Evolutionary conservation across 1,284 basidiomycete genomes (phyloP), one percentile per base, ranked within the genome.

Genomic region (Boletus subluridellus): DNA sequence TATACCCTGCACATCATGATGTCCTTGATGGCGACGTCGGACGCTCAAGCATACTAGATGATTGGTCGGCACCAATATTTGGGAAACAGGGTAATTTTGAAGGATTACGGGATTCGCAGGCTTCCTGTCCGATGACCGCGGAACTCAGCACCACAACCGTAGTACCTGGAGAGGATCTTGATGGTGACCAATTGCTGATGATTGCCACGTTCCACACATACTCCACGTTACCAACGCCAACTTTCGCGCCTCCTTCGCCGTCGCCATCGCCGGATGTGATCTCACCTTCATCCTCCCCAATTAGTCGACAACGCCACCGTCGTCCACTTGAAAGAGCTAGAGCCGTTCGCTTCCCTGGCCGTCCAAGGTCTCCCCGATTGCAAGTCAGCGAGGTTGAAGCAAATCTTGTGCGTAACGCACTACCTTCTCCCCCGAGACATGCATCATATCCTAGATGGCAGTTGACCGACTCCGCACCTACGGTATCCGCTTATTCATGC

Each of bases 251-350:
- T 49, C 72, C 69, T 57, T 73, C 70, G 21, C 65, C 71, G 42
- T 71, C 65, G n/a, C 49, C 66, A 21, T 71, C 66, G 38, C 42
- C 54, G 46, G 70, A 73, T n/a, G 48, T 69, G 28, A 60, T 60
- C 37, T 70, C 63, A 15, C 61, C 59, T 24, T 57, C 39, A 47
- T 63, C 62, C 24, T 69, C 70, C 41, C 62, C 62, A 21, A 56
- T 55, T 45, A 41, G 60, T 44, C 60, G 52, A 53, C 62, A 63
- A 58, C 63, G 63, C 44, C 59, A 68, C 55, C 69, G 71, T 41
- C 72, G 70, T 30, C 72, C 68, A 26, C 68, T 74, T 10, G 69
- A 70, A 59, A 67, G 72, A 34, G 65, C 69, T 0, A 60, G 69
- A 55, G 69, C 69, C 12, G 71, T 70, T 44, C 71, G 72, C 35